Percentiles rank a stretch among this genome's conserved stretches.
phyloP scores from a whole-genome alignment of 208 protist genomes.

The Spongospora subterranea region DNA sequence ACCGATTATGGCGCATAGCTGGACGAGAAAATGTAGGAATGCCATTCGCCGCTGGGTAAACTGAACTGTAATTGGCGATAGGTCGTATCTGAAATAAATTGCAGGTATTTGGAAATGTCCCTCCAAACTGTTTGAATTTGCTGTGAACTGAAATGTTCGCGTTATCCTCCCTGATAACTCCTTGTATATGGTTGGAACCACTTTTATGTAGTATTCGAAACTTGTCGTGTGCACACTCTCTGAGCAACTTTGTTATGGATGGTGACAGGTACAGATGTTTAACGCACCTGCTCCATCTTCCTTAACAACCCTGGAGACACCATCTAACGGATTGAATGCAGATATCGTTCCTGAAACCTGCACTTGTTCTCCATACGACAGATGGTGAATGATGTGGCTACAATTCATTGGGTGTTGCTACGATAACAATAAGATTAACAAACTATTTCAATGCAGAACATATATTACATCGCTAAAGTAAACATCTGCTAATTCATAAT shows the following conservation, averaged over 20 bases:
- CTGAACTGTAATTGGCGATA: constrained; percentile 54
- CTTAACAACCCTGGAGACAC: not conserved
- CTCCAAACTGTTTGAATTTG: constrained; percentile 39
- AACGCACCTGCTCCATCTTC: not conserved
- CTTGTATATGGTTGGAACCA: constrained; percentile 32
- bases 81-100: constrained; percentile 53
- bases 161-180: not conserved
- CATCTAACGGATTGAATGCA: constrained; percentile 24
- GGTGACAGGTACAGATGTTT: not conserved
- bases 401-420: constrained; percentile 49
- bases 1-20: constrained; percentile 58
- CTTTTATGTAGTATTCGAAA: constrained; percentile 50
- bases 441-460: too few relatives aligned
- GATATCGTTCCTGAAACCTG: not conserved
- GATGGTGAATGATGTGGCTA: constrained; percentile 14
- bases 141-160: constrained; percentile 47
- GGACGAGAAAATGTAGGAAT: constrained; percentile 56
- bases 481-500: constrained; percentile 43
- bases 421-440: too few relatives aligned
- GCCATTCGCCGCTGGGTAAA: constrained; percentile 16
- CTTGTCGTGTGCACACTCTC: not conserved
- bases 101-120: constrained; percentile 52
- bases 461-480: not conserved
- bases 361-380: constrained; percentile 42
- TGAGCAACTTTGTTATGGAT: not conserved